phyloP scores from a whole-genome alignment of 495 filamentous ascomycete genomes.

The Lepraria neglecta region DNA sequence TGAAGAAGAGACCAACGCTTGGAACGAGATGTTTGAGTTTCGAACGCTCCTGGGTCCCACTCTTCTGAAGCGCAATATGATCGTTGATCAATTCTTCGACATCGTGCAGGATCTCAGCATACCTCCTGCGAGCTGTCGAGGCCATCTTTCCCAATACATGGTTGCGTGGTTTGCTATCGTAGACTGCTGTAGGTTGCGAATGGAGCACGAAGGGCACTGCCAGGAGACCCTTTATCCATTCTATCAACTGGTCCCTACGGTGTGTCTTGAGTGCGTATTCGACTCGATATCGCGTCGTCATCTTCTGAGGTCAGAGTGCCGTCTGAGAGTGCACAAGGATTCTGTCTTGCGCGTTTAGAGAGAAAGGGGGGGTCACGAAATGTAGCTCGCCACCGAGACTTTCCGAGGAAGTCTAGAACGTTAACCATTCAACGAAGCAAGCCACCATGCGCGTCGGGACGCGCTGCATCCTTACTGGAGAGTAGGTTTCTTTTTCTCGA shows the following conservation, averaged over 20 bases:
- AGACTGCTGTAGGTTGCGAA: constrained; percentile 83
- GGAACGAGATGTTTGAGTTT: constrained; percentile 93
- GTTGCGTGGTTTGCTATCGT: constrained; percentile 44
- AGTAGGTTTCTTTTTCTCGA: too few relatives aligned
- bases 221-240: constrained; percentile 78
- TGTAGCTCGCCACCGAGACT: not conserved
- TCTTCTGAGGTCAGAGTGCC: constrained; percentile 32
- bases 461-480: too few relatives aligned
- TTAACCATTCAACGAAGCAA: too few relatives aligned
- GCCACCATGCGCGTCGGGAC: too few relatives aligned
- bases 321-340: not conserved
- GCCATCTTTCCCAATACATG: constrained; percentile 45
- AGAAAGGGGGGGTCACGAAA: too few relatives aligned
- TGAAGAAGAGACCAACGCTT: constrained; percentile 85
- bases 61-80: constrained; percentile 72
- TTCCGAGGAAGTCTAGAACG: not conserved
- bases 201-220: constrained; percentile 96
- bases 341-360: too few relatives aligned
- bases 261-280: constrained; percentile 46
- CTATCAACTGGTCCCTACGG: constrained; percentile 39
- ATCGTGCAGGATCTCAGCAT: constrained; percentile 92
- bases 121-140: constrained; percentile 65
- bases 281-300: constrained; percentile 88
- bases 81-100: constrained; percentile 86
- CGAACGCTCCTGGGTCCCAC: constrained; percentile 59